A percentile compares a stretch with the other conserved stretches of the same genome.
phyloP scores from a whole-genome alignment of 306 rosid genomes.

The Acacia acuminata region DNA sequence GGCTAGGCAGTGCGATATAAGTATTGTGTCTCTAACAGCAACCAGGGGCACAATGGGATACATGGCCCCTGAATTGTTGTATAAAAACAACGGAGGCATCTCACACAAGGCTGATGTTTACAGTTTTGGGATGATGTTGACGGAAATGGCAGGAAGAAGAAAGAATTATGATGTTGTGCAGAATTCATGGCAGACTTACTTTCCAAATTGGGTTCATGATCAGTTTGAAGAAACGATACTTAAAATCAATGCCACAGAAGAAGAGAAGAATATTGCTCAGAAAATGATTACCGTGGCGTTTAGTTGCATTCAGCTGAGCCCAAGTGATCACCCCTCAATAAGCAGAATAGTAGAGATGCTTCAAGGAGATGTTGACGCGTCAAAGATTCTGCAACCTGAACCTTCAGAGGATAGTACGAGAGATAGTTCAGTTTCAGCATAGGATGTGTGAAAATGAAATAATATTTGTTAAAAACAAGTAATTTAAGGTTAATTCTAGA shows the following conservation, averaged over 20 bases:
- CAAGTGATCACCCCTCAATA: conserved; percentile 25
- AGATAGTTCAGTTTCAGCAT: not conserved
- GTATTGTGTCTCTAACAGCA: not conserved
- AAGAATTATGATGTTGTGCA: conserved; percentile 13
- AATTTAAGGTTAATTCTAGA: not conserved
- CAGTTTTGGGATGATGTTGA: not conserved
- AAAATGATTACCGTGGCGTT: not conserved
- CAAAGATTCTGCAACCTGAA: not conserved
- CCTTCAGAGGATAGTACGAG: not conserved
- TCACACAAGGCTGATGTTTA: not conserved
- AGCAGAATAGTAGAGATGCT: conserved; percentile 21
- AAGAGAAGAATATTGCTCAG: conserved; percentile 16
- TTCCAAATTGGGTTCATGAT: conserved; percentile 23
- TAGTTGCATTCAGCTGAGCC: conserved; percentile 23
- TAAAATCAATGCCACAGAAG: not conserved
- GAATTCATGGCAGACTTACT: conserved; percentile 20
- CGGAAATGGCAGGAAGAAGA: not conserved
- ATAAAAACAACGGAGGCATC: not conserved
- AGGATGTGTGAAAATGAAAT: not conserved
- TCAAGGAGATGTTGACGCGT: conserved; percentile 2
- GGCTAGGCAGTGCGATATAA: too few relatives aligned
- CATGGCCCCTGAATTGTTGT: not conserved
- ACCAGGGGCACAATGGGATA: not conserved
- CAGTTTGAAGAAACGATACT: conserved; percentile 23
- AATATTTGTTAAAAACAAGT: not conserved